Evolutionary conservation across 192 early-diverging fungal species (phyloP), one percentile per base, ranked within the genome.

Genomic region (Chytriomyces sp.): DNA sequence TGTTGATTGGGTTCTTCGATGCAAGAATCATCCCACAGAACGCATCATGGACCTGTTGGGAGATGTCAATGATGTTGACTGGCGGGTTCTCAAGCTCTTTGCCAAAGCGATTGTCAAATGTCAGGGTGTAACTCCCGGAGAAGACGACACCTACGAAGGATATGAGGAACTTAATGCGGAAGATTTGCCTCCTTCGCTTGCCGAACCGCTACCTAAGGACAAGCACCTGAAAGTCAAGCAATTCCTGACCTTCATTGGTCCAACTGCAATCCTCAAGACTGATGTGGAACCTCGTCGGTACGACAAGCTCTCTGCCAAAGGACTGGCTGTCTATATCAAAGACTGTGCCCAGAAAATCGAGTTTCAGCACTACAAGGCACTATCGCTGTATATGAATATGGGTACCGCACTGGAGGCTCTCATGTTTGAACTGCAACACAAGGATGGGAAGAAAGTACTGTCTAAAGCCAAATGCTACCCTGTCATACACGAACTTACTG

Each of bases 221-320:
- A 63, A 63, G 62, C 62, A 63, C 62, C 24, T 63, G 9, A 63
- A 63, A 63, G 62, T 63, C 11, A 63, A 63, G 24, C 62, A 63
- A 24, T 63, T 63, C 24, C 62, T 63, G 62, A 63, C 24, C 11
- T 24, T 8, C 62, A 63, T 63, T 63, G 62, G 11, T 24, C 11
- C 62, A 8, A 63, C 62, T 8, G 62, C 62, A 63, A n/a, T n/a
- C n/a, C n/a, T n/a, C n/a, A 63, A 63, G 62, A 24, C 62, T 63
- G 62, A 63, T 63, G 62, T 63, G 11, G 62, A 63, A 24, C 62
- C 62, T 18, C 9, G 62, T 8, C 11, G 62, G 11, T 63, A 63
- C 62, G 62, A 63, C 24, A 63, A 63, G 24, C 62, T 63, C 62
- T 63, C 62, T 63, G 62, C 24, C 62, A 24, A 63, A 8, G 24